These are phyloP conservation scores for Suillus weaverae DNA, from an alignment of 768 basidiomycete species.

Conservation along the genomic window DNA sequence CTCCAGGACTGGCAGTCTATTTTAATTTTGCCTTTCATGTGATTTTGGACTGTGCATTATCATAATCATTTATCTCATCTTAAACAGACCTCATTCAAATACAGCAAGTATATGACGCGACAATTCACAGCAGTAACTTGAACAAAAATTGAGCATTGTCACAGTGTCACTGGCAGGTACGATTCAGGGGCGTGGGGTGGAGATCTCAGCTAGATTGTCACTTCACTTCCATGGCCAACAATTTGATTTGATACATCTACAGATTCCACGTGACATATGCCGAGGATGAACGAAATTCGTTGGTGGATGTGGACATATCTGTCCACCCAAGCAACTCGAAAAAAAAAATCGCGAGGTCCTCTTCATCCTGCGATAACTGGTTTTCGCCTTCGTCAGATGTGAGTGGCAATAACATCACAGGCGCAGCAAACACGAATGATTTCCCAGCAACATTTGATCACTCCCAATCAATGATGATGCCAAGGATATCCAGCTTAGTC, in stretches of 20 bases:
- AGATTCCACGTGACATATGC: not conserved
- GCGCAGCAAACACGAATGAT: not conserved
- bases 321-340: not conserved
- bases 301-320: not conserved
- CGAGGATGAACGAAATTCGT: not conserved
- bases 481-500: too few species aligned
- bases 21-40: not conserved
- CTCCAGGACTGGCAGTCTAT: not conserved
- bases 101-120: not conserved
- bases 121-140: not conserved
- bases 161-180: not conserved
- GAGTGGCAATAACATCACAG: not conserved
- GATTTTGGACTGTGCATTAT: not conserved
- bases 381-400: not conserved
- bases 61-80: not conserved
- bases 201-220: not conserved
- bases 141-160: not conserved
- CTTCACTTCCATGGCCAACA: not conserved
- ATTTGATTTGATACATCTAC: not conserved
- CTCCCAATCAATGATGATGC: conserved; percentile 33
- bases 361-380: not conserved
- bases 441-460: conserved; percentile 3
- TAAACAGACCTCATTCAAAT: not conserved
- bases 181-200: not conserved
- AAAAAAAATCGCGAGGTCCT: not conserved